Base-by-base conservation (phyloP, 257 asterid genomes). In the Orobanche coerulescens region DNA sequence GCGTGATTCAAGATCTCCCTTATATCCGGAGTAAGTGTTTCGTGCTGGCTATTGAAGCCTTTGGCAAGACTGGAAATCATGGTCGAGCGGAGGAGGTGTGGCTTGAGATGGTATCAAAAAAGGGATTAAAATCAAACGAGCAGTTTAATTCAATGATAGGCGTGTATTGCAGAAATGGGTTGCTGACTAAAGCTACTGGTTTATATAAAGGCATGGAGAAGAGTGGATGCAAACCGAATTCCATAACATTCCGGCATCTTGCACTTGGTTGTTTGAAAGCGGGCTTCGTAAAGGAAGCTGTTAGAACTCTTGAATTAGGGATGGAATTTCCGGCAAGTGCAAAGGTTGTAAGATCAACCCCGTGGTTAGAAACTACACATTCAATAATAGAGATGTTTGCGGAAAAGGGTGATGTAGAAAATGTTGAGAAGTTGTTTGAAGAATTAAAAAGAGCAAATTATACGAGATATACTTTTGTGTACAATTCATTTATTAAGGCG, bases 261-360 rank as follows among this genome's bases (percentile, higher is more conserved):
- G 87, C 94, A 13, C 83, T 86, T 7, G 95, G 98, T 51, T 86
- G 96, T 73, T 61, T 81, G 75, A 88, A 74, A 73, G 89, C 96
- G 7, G 94, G 96, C 46, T 60, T 92, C 14, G 50, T 69, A 61
- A 81, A 75, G 44, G 95, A 88, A 82, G 86, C 78, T 25, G 33
- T 72, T 6, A 76, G 71, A 71, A 90, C 97, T 37, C 82, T 90
- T 46, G 85, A 82, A 36, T 40, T 87, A 37, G 93, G 93, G 33
- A 58, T 59, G 58, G 79, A 67, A 18, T 73, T 64, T 58, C 19
- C 58, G 22, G 65, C 82, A 7, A 79, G 69, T 57, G 42, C 48
- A 4, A 87, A 77, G 76, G 73, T 84, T 14, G 75, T 73, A 66
- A 76, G 71, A 71, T 90, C 97, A 9, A 83, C 88, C 6, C 95